These are phyloP conservation scores for Hypoxylon rickii DNA, from an alignment of 495 filamentous ascomycete genomes.

Conservation along the genomic window DNA sequence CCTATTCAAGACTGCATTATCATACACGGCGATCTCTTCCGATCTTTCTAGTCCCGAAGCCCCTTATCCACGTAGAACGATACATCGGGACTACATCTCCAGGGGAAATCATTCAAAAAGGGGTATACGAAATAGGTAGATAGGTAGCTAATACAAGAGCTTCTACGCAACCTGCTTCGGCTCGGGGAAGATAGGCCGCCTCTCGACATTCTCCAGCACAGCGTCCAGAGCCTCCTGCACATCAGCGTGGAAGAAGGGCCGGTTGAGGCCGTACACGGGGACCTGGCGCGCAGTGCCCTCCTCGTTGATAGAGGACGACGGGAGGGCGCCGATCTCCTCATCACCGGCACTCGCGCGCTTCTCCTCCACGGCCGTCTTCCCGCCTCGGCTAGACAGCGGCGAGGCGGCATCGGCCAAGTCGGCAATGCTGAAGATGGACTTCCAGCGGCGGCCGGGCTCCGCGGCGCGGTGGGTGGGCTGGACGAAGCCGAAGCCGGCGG, in stretches of 20 bases:
- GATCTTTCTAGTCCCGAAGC: too few species aligned
- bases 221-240: slow-evolving; percentile 85
- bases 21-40: too few species aligned
- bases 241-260: slow-evolving; percentile 60
- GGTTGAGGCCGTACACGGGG: slow-evolving; percentile 51
- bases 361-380: slow-evolving; percentile 1
- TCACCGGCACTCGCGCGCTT: slow-evolving; percentile 11
- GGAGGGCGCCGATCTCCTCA: slow-evolving; percentile 14
- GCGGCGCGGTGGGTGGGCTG: slow-evolving; percentile 20
- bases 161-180: background rate
- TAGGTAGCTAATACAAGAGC: background rate
- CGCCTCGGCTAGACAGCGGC: slow-evolving; percentile 18
- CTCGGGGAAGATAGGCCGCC: slow-evolving; percentile 8
- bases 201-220: slow-evolving; percentile 69
- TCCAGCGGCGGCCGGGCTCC: slow-evolving; percentile 31
- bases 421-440: slow-evolving; percentile 36
- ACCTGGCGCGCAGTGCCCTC: slow-evolving; percentile 28
- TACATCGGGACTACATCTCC: too few species aligned
- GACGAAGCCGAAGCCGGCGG: slow-evolving; percentile 52
- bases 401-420: slow-evolving; percentile 29
- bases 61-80: too few species aligned
- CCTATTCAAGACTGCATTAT: too few species aligned
- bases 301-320: slow-evolving; percentile 4
- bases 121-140: background rate
- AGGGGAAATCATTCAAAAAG: too few species aligned